phyloP scores from a whole-genome alignment of 192 early-diverging fungal genomes.

The Coemansia sp. region DNA sequence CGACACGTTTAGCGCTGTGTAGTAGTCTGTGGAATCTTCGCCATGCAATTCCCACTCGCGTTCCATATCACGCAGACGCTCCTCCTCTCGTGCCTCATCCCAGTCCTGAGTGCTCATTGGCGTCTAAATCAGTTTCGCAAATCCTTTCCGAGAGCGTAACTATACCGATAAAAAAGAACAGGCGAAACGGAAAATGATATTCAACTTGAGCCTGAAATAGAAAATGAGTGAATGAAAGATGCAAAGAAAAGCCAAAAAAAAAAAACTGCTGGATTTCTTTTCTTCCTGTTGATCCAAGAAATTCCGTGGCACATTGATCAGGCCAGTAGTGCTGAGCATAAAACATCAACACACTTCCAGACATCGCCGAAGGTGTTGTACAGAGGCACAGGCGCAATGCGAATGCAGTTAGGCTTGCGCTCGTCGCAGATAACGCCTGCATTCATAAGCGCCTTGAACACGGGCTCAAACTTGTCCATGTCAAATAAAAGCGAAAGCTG shows the following conservation, averaged over 20 bases:
- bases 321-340: constrained; percentile 24
- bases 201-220: background rate
- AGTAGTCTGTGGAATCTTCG: constrained; percentile 56
- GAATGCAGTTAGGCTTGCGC: constrained; percentile 86
- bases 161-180: background rate
- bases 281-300: too few species aligned
- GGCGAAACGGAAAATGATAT: background rate
- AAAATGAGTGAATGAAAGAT: too few species aligned
- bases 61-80: constrained; percentile 30
- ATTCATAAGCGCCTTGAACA: constrained; percentile 62
- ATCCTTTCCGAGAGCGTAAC: too few species aligned
- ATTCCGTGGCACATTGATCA: background rate
- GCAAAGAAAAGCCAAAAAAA: too few species aligned
- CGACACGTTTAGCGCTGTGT: constrained; percentile 66
- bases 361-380: constrained; percentile 90
- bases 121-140: background rate
- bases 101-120: constrained; percentile 21
- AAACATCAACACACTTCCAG: constrained; percentile 59
- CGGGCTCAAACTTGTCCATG: constrained; percentile 45
- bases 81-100: constrained; percentile 39
- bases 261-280: too few species aligned
- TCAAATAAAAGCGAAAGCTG: constrained; percentile 78
- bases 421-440: constrained; percentile 83
- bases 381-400: constrained; percentile 85
- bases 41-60: constrained; percentile 12